Evolutionary conservation across 305 asterid genomes (phyloP), one percentile per base, ranked within the genome.

Genomic region (Ruellia speciosa): DNA sequence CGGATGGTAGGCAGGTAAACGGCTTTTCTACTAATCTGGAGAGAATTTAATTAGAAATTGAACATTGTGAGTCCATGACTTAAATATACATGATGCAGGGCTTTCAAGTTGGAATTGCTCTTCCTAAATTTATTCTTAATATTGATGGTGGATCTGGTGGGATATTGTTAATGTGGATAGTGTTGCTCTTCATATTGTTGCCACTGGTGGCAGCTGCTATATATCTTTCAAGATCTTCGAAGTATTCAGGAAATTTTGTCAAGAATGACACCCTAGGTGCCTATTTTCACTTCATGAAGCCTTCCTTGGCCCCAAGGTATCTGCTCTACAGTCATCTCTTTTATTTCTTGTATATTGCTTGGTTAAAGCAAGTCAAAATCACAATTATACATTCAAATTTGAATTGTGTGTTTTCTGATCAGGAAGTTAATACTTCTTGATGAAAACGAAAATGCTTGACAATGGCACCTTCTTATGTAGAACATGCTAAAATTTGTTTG

Each of bases 1-100:
- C 99, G 9, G 99, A 93, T 79, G 99, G 99, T 62, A 83, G 99
- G 72, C 99, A 93, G 99, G 99, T 93, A 75, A 67, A 41, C 50
- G 20, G 52, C 50, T 70, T 54, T 48, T 60, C 47, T 45, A 11
- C 47, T 14, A 14, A 5, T 54, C 31, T 24, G 31, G 62, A 54
- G 14, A 20, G 58, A 18, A 34, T 52, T 64, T 35, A 54, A 49
- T 45, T 18, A 17, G 59, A 31, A 55, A 52, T 52, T 60, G 50
- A 54, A 52, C 49, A 60, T 35, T 24, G 20, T 52, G 31, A 4
- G 31, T 24, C 31, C 31, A 24, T 24, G 31, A 24, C 31, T 24
- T 41, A 18, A 51, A 61, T 46, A 19, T 53, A 14, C 63, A 46
- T 75, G 76, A 50, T 71, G 71, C 69, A 90, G 97, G 95, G 97